These are phyloP conservation scores for Beta macrorhiza DNA, from an alignment of 179 eudicot species.

Conservation along the genomic window DNA sequence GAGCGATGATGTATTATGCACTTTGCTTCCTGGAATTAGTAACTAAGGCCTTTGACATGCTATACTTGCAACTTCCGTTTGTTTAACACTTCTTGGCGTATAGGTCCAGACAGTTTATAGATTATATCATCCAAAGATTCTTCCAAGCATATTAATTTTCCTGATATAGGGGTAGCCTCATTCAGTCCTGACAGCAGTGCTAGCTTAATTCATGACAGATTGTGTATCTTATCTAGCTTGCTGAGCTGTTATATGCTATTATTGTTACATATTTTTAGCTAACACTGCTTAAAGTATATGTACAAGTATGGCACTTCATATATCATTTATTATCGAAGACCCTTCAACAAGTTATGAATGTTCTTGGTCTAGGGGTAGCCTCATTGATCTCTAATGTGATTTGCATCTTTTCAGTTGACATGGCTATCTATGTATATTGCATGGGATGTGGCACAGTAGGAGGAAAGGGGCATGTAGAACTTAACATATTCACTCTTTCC, in stretches of 20 bases:
- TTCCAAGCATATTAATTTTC: neutral
- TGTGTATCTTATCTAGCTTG: neutral
- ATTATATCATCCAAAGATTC: neutral
- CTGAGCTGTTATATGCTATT: neutral
- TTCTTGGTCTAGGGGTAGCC: neutral
- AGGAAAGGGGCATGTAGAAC: neutral
- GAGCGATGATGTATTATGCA: neutral
- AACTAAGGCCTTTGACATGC: neutral
- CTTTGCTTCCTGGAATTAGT: neutral
- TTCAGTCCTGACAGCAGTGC: neutral
- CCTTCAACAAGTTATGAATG: neutral
- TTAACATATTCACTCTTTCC: no score
- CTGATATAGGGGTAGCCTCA: neutral
- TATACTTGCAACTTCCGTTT: neutral
- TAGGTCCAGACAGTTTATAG: neutral
- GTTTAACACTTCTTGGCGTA: neutral
- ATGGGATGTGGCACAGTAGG: neutral
- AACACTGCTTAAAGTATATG: neutral
- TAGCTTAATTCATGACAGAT: neutral
- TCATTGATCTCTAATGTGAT: neutral
- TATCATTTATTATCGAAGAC: neutral
- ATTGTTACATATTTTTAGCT: neutral
- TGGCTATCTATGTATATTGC: neutral
- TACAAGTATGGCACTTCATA: neutral
- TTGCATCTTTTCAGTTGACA: slow-evolving; percentile 2